Percentiles rank a stretch among this genome's conserved stretches.
These are phyloP conservation scores for Euphorbia schlechtendalii DNA, from an alignment of 441 rosid genomes.

Conservation along the genomic window DNA sequence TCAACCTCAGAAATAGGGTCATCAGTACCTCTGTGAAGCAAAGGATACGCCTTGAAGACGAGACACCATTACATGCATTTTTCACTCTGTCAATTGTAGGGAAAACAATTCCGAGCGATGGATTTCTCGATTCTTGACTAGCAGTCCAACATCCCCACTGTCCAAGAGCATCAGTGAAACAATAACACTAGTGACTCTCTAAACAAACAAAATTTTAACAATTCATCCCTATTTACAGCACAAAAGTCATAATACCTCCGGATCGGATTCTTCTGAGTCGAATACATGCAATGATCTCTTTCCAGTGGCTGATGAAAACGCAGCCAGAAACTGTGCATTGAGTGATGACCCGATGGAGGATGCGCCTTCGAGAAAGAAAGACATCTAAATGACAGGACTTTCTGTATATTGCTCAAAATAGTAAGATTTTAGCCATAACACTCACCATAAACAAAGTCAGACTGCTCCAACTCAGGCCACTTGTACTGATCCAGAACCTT, in stretches of 20 bases:
- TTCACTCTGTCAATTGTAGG: constrained; percentile 80
- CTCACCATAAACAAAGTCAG: constrained; percentile 77
- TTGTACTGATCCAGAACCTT: constrained; percentile 72
- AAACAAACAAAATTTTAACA: constrained; percentile 9
- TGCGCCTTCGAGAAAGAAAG: constrained; percentile 44
- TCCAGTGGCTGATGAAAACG: constrained; percentile 82
- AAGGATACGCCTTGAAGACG: constrained; percentile 63
- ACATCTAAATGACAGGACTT: not conserved
- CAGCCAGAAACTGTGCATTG: constrained; percentile 68
- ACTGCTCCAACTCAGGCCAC: constrained; percentile 82
- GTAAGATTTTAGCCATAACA: constrained; percentile 12
- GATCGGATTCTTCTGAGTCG: constrained; percentile 94
- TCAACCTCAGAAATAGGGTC: constrained; percentile 13
- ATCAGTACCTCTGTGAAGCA: constrained; percentile 83
- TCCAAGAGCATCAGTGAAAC: constrained; percentile 17
- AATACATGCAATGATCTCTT: constrained; percentile 46
- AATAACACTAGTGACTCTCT: constrained; percentile 6
- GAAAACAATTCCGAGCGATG: constrained; percentile 63
- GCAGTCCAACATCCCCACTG: constrained; percentile 98
- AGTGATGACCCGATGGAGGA: constrained; percentile 79
- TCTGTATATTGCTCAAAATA: constrained; percentile 3
- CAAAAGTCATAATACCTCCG: constrained; percentile 50
- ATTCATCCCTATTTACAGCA: constrained; percentile 12
- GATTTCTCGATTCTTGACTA: constrained; percentile 67
- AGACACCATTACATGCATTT: constrained; percentile 54